phyloP scores from a whole-genome alignment of 129 eudicot genomes.

The Ambrosia artemisiifolia region DNA sequence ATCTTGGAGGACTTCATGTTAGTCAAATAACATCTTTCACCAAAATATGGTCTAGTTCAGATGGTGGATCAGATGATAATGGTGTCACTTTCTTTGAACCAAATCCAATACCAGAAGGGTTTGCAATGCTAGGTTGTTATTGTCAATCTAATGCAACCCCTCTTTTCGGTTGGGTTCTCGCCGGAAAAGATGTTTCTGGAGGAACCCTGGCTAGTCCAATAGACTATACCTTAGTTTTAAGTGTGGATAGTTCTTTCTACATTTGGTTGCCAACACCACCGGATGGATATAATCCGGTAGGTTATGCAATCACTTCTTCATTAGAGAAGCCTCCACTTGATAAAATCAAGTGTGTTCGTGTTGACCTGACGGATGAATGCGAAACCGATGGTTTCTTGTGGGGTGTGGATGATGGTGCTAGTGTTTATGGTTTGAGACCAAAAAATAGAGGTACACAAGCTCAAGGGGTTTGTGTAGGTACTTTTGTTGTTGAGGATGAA shows the following conservation, averaged over 20 bases:
- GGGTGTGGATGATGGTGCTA: slow-evolving; percentile 31
- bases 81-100: slow-evolving; percentile 68
- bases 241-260: slow-evolving; percentile 38
- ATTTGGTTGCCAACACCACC: slow-evolving; percentile 59
- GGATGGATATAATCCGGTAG: slow-evolving; percentile 45
- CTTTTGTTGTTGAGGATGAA: slow-evolving; percentile 28
- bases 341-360: slow-evolving; percentile 42
- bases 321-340: slow-evolving; percentile 45
- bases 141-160: slow-evolving; percentile 56
- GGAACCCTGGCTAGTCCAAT: slow-evolving; percentile 36
- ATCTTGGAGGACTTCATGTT: slow-evolving; percentile 46
- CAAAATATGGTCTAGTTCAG: slow-evolving; percentile 28
- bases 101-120: slow-evolving; percentile 51
- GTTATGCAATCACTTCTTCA: slow-evolving; percentile 44
- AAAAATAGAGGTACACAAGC: slow-evolving; percentile 39
- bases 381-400: slow-evolving; percentile 42
- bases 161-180: slow-evolving; percentile 56
- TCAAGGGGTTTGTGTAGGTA: slow-evolving; percentile 39
- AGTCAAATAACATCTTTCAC: slow-evolving; percentile 34
- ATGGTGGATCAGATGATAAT: slow-evolving; percentile 12
- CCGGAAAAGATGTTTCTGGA: slow-evolving; percentile 35
- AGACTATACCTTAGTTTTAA: slow-evolving; percentile 53
- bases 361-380: slow-evolving; percentile 44
- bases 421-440: slow-evolving; percentile 40
- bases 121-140: slow-evolving; percentile 57